These are phyloP conservation scores for Fomitiporia mediterranea DNA, from an alignment of 1,284 basidiomycete species.

Conservation along the genomic window DNA sequence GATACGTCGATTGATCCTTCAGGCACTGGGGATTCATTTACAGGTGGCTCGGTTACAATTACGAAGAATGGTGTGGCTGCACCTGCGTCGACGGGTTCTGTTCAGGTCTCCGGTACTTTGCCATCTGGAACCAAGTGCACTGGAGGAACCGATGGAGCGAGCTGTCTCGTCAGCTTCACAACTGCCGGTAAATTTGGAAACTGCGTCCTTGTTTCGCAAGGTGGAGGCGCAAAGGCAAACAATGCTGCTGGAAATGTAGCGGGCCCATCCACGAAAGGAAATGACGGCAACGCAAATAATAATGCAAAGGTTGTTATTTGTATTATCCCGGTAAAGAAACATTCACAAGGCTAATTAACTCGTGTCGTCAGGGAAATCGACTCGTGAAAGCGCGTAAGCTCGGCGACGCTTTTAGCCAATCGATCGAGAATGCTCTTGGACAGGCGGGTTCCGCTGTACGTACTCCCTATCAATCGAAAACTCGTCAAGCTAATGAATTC, in stretches of 20 bases:
- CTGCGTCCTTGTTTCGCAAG: constrained; percentile 39
- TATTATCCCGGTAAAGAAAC: too few species aligned
- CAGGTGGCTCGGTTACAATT: constrained; percentile 29
- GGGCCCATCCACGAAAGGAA: too few species aligned
- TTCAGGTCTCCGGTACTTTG: constrained; percentile 39
- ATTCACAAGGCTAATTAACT: too few species aligned
- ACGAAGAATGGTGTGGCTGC: constrained; percentile 36
- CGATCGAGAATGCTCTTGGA: too few species aligned
- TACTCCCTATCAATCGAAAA: background rate
- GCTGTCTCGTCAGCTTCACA: constrained; percentile 45
- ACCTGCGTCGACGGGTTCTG: constrained; percentile 32
- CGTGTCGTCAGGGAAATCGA: too few species aligned
- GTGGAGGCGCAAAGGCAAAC: background rate
- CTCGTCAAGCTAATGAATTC: background rate
- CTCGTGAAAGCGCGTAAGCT: too few species aligned
- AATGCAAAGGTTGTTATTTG: background rate
- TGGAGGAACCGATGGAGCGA: constrained; percentile 39
- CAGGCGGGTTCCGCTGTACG: constrained; percentile 7
- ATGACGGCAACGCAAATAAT: background rate
- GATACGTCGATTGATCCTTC: constrained; percentile 34
- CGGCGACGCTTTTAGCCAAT: too few species aligned
- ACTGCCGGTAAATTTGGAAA: constrained; percentile 46
- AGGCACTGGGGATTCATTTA: constrained; percentile 36
- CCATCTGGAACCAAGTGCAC: constrained; percentile 45
- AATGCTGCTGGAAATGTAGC: background rate